Evolutionary conservation across 129 eudicot genomes (phyloP).

Genomic region (sunflower (Helianthus annuus)): DNA sequence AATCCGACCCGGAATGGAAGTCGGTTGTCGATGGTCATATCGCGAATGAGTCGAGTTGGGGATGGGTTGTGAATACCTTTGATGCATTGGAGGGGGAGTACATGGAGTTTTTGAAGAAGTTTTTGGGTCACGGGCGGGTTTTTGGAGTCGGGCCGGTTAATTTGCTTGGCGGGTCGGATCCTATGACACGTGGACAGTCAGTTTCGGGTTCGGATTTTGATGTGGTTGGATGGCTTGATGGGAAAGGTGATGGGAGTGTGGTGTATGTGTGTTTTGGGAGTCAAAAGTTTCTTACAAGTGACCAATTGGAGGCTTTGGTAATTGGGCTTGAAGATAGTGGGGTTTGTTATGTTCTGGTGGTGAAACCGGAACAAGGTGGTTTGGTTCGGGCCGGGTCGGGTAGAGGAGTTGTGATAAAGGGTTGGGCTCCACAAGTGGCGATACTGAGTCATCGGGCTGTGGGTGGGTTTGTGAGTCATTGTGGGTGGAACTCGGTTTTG

Average conservation of each 20-base stretch:
- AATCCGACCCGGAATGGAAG: slow-evolving; percentile 48
- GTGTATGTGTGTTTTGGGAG: slow-evolving; percentile 71
- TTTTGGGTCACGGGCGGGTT: slow-evolving; percentile 45
- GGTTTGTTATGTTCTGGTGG: slow-evolving; percentile 62
- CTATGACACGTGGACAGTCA: slow-evolving; percentile 10
- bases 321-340: slow-evolving; percentile 61
- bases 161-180: slow-evolving; percentile 27
- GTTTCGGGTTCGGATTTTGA: slow-evolving; percentile 5
- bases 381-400: slow-evolving; percentile 34
- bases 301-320: slow-evolving; percentile 57
- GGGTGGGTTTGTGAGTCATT: slow-evolving; percentile 82
- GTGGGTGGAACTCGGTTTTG: slow-evolving; percentile 85
- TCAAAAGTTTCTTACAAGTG: slow-evolving; percentile 35
- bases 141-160: slow-evolving; percentile 48
- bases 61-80: slow-evolving; percentile 55
- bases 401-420: slow-evolving; percentile 51
- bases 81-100: slow-evolving; percentile 49
- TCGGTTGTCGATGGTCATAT: slow-evolving; percentile 37
- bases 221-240: slow-evolving; percentile 49
- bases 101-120: slow-evolving; percentile 34
- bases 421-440: slow-evolving; percentile 74
- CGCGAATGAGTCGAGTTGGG: slow-evolving; percentile 55
- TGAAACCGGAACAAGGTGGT: slow-evolving; percentile 42
- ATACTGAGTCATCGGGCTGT: slow-evolving; percentile 68
- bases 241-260: slow-evolving; percentile 39